Percentiles rank a stretch among this genome's conserved stretches.
Conservation (phyloP, 2,329 filamentous ascomycete genomes). For the Xylaria hypoxylon region DNA sequence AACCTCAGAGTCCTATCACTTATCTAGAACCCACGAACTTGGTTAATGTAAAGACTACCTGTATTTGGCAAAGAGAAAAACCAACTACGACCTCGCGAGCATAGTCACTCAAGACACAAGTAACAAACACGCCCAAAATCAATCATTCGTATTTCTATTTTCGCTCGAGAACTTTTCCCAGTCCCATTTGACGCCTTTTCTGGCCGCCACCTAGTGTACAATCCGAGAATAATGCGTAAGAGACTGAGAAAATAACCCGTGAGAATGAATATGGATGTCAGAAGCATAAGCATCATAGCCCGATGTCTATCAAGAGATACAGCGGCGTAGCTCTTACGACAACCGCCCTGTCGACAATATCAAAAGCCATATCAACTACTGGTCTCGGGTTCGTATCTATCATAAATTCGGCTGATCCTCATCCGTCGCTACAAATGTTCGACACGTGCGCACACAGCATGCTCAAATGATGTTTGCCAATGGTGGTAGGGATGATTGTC, state of each 20-base stretch:
- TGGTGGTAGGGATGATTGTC: constrained; percentile 41
- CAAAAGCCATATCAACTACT: constrained; percentile 47
- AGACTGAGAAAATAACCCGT: constrained; percentile 52
- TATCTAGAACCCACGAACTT: too few species aligned
- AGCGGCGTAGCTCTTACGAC: constrained; percentile 39
- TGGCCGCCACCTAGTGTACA: constrained; percentile 51
- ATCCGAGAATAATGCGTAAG: constrained; percentile 47
- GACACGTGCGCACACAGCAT: constrained; percentile 41
- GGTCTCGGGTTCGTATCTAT: constrained; percentile 47
- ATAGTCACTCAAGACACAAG: constrained; percentile 22
- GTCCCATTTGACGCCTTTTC: constrained; percentile 48
- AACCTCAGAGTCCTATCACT: too few species aligned
- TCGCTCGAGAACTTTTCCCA: constrained; percentile 50
- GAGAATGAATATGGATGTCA: constrained; percentile 50
- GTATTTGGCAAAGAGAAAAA: background rate
- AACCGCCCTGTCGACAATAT: constrained; percentile 43
- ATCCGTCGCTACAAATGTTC: constrained; percentile 42
- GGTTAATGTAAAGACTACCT: too few species aligned
- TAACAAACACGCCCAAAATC: constrained; percentile 36
- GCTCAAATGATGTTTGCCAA: constrained; percentile 44
- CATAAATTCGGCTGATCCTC: constrained; percentile 47
- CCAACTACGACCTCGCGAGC: background rate
- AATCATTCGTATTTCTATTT: constrained; percentile 48
- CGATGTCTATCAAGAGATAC: constrained; percentile 44
- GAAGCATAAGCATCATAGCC: constrained; percentile 46